Evolutionary conservation across 441 rosid genomes (phyloP), one percentile per base, ranked within the genome.

Genomic region (Euphorbia schlechtendalii): DNA sequence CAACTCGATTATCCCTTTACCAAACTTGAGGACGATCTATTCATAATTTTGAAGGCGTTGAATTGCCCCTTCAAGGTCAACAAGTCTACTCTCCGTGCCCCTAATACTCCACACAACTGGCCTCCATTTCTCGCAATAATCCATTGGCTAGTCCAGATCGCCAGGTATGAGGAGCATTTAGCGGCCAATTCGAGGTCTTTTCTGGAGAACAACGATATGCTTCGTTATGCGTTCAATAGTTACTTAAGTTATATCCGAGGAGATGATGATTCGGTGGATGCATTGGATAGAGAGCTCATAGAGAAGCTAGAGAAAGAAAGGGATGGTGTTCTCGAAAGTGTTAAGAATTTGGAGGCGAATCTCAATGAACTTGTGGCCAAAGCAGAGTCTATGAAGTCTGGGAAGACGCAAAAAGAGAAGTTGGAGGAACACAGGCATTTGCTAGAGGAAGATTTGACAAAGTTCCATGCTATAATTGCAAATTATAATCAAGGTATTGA

Each of bases 91-190:
- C 92, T 88, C 55, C 86, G 85, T 28, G 91, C 96, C 18, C 91
- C 90, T 6, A 86, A 84, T 34, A 81, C 97, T 14, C 99, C 91
- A 25, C 95, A 87, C 79, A 86, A 92, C 45, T 93, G 95, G 97
- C 97, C 97, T 15, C 75, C 80, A 5, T 82, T 81, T 66, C 84
- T 93, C 17, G 89, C 81, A 20, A 71, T 84, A 56, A 60, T 86
- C 14, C 88, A 86, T 72, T 90, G 97, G 97, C 45, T 90, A 34
- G 97, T 93, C 8, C 90, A 93, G 72, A 68, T 82, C 28, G 89
- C 82, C 6, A 69, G 71, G 62, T 82, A 68, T 60, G 63, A 15
- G 48, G 78, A 88, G 7, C 75, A 83, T 61, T 20, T 77, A 36
- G 63, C 65, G 0, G 65, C 69, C 3, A 73, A 74, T 63, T 56